Base-by-base conservation (phyloP, 257 asterid species). In the Nicotiana knightiana region DNA sequence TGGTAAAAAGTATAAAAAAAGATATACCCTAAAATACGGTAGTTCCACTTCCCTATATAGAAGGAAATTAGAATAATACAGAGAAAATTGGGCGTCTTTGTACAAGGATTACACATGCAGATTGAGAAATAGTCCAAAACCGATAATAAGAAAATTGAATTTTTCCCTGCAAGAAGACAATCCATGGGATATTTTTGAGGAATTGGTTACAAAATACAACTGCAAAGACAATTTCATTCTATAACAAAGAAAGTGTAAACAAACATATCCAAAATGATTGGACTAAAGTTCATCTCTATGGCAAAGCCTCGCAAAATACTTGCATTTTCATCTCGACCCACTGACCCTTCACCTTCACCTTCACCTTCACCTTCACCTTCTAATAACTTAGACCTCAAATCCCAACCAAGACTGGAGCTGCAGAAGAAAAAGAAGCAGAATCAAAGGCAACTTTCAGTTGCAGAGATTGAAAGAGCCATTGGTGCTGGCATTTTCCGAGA, bases 401-500 rank as follows among this genome's bases (percentile, higher is more conserved):
- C 9, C 76, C 81, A 53, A 30, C 66, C 9, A 82, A 86, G 12
- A 76, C 71, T 54, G 59, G 57, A 58, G 9, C 10, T 12, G 32
- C 79, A 35, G 67, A 32, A 26, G 33, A 21, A n/a, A 81, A 83
- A 80, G 76, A 85, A 82, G 70, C 55, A 59, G 70, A 75, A 30
- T 51, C 87, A 81, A 57, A 55, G 77, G 73, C 89, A 84, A 85
- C 93, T 91, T 11, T 83, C 94, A n/a, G 48, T 93, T 81, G 54
- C 90, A 75, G 97, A 94, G 83, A 89, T 94, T 7, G 97, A 94
- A 82, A 90, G 91, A 61, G 97, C 97, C 66, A 93, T 94, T 30
- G 97, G 97, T 15, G 94, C 97, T 15, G 98, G 97, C 67, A 80
- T 85, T 75, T 93, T 90, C 57, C 88, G 92, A 10, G 98, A 91